phyloP scores from a whole-genome alignment of 2,329 filamentous ascomycete genomes.

The Ascochyta lentis region DNA sequence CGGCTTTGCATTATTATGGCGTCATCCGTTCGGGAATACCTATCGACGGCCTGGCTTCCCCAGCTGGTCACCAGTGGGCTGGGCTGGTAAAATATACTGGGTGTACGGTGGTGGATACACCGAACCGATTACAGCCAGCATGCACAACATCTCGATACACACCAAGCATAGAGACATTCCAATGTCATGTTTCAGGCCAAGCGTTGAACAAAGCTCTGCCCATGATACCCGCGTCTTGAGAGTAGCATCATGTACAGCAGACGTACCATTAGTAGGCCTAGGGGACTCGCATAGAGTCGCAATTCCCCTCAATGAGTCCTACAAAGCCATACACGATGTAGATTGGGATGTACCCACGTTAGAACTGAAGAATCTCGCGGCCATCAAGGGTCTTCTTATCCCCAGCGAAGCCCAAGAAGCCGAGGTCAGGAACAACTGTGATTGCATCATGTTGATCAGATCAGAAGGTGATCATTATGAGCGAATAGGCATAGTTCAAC shows the following conservation, averaged over 20 bases:
- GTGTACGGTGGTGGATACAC: rapidly evolving
- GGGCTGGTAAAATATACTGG: neutral
- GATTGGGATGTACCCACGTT: neutral
- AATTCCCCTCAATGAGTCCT: neutral
- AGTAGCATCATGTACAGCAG: neutral
- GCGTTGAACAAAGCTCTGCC: neutral
- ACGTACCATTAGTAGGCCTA: neutral
- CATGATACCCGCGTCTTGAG: neutral
- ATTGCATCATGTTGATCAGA: neutral
- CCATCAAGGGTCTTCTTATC: neutral
- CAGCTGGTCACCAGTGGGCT: neutral
- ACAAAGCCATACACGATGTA: neutral
- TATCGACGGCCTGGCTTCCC: neutral
- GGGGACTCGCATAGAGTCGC: neutral
- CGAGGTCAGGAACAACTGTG: neutral
- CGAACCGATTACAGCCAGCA: neutral
- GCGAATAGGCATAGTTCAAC: neutral
- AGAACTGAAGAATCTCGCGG: neutral
- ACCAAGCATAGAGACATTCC: too few relatives aligned
- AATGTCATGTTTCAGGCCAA: too few relatives aligned
- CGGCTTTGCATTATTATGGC: too few relatives aligned
- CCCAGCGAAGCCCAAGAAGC: neutral
- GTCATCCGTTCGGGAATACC: too few relatives aligned
- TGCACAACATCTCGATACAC: neutral
- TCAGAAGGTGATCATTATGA: neutral